A percentile compares a stretch with the other conserved stretches of the same genome.
Evolutionary conservation across 345 rosid genomes (phyloP).

Genomic region (Geranium rotundifolium): DNA sequence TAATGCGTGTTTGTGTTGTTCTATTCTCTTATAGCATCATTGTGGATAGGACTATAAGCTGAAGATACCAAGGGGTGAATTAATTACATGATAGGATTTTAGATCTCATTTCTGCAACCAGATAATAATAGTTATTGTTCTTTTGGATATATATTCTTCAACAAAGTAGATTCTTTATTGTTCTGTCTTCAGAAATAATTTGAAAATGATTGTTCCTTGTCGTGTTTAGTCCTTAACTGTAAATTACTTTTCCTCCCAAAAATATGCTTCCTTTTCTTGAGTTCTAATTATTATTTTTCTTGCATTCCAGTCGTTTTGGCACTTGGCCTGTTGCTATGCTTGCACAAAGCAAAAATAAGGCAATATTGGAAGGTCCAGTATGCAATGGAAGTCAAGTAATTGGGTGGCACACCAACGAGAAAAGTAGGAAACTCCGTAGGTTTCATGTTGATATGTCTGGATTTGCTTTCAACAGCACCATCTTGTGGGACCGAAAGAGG

Average conservation of each 20-base stretch:
- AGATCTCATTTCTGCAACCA: background rate
- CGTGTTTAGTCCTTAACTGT: background rate
- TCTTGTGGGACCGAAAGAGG: conserved; percentile 84
- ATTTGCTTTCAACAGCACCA: conserved; percentile 88
- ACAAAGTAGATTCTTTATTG: background rate
- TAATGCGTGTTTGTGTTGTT: background rate
- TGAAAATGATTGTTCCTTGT: background rate
- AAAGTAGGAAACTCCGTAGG: conserved; percentile 69
- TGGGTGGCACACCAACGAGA: conserved; percentile 97
- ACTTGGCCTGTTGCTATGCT: conserved; percentile 98
- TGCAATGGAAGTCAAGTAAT: conserved; percentile 69
- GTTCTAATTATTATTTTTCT: conserved; percentile 7
- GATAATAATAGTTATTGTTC: background rate
- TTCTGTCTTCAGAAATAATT: background rate
- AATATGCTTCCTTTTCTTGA: background rate
- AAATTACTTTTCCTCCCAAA: background rate
- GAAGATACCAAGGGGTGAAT: background rate
- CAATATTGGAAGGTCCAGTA: conserved; percentile 75
- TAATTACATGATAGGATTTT: background rate
- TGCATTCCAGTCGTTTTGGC: conserved; percentile 61
- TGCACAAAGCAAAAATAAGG: conserved; percentile 80
- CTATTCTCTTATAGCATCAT: background rate
- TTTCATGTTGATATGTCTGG: conserved; percentile 97
- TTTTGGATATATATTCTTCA: background rate
- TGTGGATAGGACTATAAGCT: background rate